These are phyloP conservation scores for Ophiostoma piceae DNA, from an alignment of 2,329 filamentous ascomycete genomes.

Conservation along the genomic window DNA sequence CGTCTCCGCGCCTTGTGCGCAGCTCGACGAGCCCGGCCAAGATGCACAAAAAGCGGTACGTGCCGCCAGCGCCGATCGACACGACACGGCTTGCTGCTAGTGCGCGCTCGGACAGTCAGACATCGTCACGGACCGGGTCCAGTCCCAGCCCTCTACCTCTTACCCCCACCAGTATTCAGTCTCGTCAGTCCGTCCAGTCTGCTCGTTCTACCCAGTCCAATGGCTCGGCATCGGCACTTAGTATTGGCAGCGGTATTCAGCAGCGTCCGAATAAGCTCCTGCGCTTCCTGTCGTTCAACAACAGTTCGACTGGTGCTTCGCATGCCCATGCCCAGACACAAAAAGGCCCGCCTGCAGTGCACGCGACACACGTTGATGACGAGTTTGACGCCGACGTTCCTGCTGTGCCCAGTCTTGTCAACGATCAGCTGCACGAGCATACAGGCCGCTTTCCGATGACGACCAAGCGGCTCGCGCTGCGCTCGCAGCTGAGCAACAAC, in stretches of 20 bases:
- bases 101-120: not conserved
- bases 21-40: slow-evolving; percentile 19
- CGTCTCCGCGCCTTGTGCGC: slow-evolving; percentile 3
- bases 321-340: slow-evolving; percentile 23
- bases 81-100: not conserved
- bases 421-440: slow-evolving; percentile 26
- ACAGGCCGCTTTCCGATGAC: slow-evolving; percentile 33
- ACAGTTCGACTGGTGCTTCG: slow-evolving; percentile 27
- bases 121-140: not conserved
- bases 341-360: slow-evolving; percentile 19
- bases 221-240: slow-evolving; percentile 33
- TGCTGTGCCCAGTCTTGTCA: not conserved
- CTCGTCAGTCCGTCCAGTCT: slow-evolving; percentile 19
- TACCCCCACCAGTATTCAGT: not conserved
- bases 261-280: slow-evolving; percentile 39
- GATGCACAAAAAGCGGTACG: slow-evolving; percentile 26
- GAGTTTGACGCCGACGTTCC: slow-evolving; percentile 25
- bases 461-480: slow-evolving; percentile 37
- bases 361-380: slow-evolving; percentile 33
- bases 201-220: slow-evolving; percentile 26
- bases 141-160: not conserved
- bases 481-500: slow-evolving; percentile 42
- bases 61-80: slow-evolving; percentile 27
- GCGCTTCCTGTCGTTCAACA: slow-evolving; percentile 38
- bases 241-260: slow-evolving; percentile 35